Base-by-base conservation (phyloP, 2,329 filamentous ascomycete genomes). In the Triangularia setosa region DNA sequence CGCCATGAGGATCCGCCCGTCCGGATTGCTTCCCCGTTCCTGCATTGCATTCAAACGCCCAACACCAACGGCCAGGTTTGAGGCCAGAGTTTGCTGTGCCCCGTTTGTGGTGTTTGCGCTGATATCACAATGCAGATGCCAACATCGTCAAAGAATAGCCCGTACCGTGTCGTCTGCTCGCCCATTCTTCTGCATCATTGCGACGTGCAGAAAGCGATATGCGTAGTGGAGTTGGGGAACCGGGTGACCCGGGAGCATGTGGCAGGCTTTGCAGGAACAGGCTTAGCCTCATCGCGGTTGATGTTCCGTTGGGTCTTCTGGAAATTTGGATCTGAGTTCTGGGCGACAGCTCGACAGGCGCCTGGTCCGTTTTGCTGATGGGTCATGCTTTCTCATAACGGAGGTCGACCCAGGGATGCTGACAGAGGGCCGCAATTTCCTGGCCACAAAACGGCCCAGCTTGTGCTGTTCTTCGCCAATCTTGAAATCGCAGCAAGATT, bases 311-410 rank as follows among this genome's bases (percentile, higher is more conserved):
- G 66, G 64, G 64, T 53, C 48, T 69, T 68, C 67, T 68, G 64
- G 69, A 70, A 70, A 69, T 69, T 69, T 68, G 64, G 66, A 70
- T 68, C 66, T 67, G 64, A 60, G 25, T 56, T 62, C 40, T 61
- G 61, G 56, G 48, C 18, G 58, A 53, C 61, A 56, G 62, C 58
- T 61, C 59, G 25, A 55, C 60, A 12, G 24, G 24, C 12, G 28
- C 55, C 28, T 58, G 16, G 12, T 61, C 64, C 60, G 62, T 68
- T 68, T 68, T 44, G 35, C n/a, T 44, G 35, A 44, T 44, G 35
- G 23, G 12, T 9, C 35, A 30, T 57, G 27, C 25, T 24, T 8
- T 23, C 28, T 23, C 33, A 12, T 58, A 35, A 58, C 55, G 23
- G 55, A 28, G 28, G 27, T 23, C n/a, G 33, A 7, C 33, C n/a